Conservation (phyloP, 2,329 filamentous ascomycete species). For the Diaporthe ilicicola region DNA sequence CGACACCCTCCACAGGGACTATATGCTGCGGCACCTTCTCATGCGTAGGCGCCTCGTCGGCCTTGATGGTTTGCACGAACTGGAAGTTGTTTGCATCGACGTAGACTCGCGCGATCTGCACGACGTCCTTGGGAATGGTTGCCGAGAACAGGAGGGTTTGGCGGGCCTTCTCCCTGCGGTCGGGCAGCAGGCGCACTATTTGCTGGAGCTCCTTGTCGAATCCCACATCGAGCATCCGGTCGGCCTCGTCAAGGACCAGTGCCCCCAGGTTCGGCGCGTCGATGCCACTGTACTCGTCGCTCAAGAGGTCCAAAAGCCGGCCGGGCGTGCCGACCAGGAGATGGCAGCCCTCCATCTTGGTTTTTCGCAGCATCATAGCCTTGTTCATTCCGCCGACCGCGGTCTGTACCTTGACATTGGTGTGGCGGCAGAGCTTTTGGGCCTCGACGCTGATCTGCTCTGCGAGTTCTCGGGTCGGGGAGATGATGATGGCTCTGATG, state of each 20-base stretch:
- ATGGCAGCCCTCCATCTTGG: slow-evolving; percentile 82
- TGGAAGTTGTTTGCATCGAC: slow-evolving; percentile 84
- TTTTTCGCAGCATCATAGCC: slow-evolving; percentile 69
- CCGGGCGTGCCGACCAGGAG: slow-evolving; percentile 91
- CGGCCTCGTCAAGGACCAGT: slow-evolving; percentile 94
- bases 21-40: slow-evolving; percentile 83
- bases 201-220: slow-evolving; percentile 72
- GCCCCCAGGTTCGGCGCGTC: slow-evolving; percentile 85
- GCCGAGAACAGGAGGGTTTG: slow-evolving; percentile 97
- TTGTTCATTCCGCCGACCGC: slow-evolving; percentile 96
- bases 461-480: slow-evolving; percentile 82
- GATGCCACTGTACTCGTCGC: slow-evolving; percentile 70
- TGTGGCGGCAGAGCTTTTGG: slow-evolving; percentile 68
- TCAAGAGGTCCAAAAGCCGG: slow-evolving; percentile 82
- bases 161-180: slow-evolving; percentile 68
- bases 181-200: slow-evolving; percentile 71
- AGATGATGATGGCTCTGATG: slow-evolving; percentile 76
- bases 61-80: slow-evolving; percentile 87
- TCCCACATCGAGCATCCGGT: slow-evolving; percentile 97
- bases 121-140: slow-evolving; percentile 86
- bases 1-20: slow-evolving; percentile 71
- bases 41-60: slow-evolving; percentile 86
- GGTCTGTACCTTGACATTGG: slow-evolving; percentile 72
- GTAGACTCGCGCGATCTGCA: slow-evolving; percentile 78
- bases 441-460: slow-evolving; percentile 86